Conservation (phyloP, 2,329 filamentous ascomycete genomes). For the Exutisphaerella laricina region DNA sequence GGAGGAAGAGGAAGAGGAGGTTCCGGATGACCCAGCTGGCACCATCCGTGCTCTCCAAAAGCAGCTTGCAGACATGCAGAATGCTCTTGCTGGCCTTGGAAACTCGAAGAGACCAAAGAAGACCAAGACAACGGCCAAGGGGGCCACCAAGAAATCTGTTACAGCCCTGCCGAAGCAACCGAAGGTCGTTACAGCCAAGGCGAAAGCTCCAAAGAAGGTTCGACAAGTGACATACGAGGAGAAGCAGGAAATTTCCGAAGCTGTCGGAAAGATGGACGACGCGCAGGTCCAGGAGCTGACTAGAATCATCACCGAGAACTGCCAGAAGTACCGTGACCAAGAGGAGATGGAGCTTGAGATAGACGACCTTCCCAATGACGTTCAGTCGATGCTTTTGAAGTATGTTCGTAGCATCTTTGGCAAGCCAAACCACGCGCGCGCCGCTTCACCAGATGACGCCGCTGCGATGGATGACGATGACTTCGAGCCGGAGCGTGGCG, state of each 20-base stretch:
- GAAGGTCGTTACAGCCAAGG: slow-evolving; percentile 35
- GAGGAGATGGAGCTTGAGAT: slow-evolving; percentile 63
- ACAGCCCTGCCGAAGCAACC: slow-evolving; percentile 35
- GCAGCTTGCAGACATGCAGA: slow-evolving; percentile 52
- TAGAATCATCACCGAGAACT: slow-evolving; percentile 80
- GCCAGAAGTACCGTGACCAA: slow-evolving; percentile 59
- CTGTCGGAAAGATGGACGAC: slow-evolving; percentile 58
- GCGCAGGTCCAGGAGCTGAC: slow-evolving; percentile 75
- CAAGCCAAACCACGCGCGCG: slow-evolving; percentile 24
- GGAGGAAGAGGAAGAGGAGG: slow-evolving; percentile 51
- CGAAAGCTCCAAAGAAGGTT: slow-evolving; percentile 53
- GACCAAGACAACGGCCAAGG: slow-evolving; percentile 18
- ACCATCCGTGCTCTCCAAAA: slow-evolving; percentile 67
- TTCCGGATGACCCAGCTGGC: slow-evolving; percentile 38
- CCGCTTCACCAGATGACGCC: slow-evolving; percentile 31
- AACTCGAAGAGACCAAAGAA: slow-evolving; percentile 39
- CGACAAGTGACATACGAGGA: slow-evolving; percentile 68
- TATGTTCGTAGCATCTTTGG: slow-evolving; percentile 47
- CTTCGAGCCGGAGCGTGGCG: slow-evolving; percentile 38
- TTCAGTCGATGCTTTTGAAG: slow-evolving; percentile 51
- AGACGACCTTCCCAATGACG: slow-evolving; percentile 51
- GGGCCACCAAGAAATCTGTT: slow-evolving; percentile 19
- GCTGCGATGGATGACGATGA: slow-evolving; percentile 42
- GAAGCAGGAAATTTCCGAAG: slow-evolving; percentile 76
- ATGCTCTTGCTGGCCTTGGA: slow-evolving; percentile 42